A percentile compares a stretch with the other conserved stretches of the same genome.
Conservation (phyloP, 176 grass and related monocot species). For the Alloteropsis semialata region DNA sequence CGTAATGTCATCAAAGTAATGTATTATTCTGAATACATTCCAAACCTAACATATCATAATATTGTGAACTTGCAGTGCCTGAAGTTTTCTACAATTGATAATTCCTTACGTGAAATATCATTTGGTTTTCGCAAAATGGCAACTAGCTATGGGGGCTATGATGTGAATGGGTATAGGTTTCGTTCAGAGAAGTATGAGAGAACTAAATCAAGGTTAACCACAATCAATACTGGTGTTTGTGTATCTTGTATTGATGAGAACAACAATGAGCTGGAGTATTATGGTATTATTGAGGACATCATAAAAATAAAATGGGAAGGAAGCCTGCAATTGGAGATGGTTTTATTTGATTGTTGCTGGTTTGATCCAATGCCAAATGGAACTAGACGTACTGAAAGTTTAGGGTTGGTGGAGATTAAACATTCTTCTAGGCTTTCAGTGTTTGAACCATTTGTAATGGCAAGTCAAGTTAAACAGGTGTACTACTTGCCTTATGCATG, state of each 20-base stretch:
- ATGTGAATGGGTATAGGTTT: slow-evolving; percentile 2
- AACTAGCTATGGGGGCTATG: neutral
- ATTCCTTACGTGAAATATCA: neutral
- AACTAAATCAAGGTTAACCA: neutral
- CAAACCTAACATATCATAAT: neutral
- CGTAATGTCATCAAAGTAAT: neutral
- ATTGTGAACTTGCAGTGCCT: neutral
- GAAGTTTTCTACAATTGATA: neutral
- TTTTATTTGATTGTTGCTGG: too few species aligned
- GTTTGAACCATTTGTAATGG: too few species aligned
- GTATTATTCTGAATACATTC: neutral
- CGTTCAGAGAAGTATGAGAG: neutral
- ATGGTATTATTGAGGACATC: neutral
- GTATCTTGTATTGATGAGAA: neutral
- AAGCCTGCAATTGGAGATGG: too few species aligned
- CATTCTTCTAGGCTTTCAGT: too few species aligned
- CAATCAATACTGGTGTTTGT: neutral
- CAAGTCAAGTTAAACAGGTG: too few species aligned
- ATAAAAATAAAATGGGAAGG: too few species aligned
- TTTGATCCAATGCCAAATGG: too few species aligned
- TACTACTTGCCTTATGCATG: neutral
- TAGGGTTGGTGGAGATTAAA: too few species aligned
- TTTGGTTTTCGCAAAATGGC: neutral
- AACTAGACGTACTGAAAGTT: neutral
- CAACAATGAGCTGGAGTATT: neutral